Evolutionary conservation across 2,329 filamentous ascomycete species (phyloP).

Genomic region (Microdochium nivale): DNA sequence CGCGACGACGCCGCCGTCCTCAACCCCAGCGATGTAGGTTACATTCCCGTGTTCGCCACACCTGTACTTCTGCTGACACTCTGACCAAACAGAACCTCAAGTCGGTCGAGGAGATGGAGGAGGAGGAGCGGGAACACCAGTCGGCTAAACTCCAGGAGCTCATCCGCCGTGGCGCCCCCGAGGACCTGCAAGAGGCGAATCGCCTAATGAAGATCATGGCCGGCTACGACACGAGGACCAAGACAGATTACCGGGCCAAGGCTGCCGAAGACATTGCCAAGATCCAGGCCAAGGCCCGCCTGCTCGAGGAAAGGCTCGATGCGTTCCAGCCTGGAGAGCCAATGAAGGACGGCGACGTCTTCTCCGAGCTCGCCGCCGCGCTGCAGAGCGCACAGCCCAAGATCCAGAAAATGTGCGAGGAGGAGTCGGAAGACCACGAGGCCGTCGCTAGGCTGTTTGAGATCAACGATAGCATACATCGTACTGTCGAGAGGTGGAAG

Average conservation of each 20-base stretch:
- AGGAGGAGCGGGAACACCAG: constrained; percentile 88
- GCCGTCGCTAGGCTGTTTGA: constrained; percentile 91
- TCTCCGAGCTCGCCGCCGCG: constrained; percentile 78
- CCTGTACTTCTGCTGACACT: background rate
- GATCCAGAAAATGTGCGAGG: constrained; percentile 99
- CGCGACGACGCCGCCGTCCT: constrained; percentile 92
- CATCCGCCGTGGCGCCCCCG: constrained; percentile 82
- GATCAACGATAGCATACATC: constrained; percentile 98
- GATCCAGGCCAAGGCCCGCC: constrained; percentile 88
- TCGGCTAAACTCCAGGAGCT: constrained; percentile 97
- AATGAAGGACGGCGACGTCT: constrained; percentile 60
- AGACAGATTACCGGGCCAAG: constrained; percentile 96
- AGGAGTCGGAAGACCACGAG: constrained; percentile 94
- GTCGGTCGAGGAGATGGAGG: constrained; percentile 97
- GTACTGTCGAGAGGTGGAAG: constrained; percentile 92
- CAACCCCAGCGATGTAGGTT: constrained; percentile 88
- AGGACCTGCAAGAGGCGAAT: constrained; percentile 94
- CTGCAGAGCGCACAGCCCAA: constrained; percentile 93
- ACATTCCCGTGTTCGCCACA: background rate
- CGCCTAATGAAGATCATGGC: constrained; percentile 99
- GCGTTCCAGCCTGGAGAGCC: constrained; percentile 74
- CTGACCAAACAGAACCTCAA: constrained; percentile 63
- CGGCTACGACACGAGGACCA: constrained; percentile 87
- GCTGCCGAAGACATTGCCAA: constrained; percentile 90
- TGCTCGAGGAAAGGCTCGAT: constrained; percentile 88